phyloP scores from a whole-genome alignment of 495 filamentous ascomycete genomes.

The Penicillium verhagenii region DNA sequence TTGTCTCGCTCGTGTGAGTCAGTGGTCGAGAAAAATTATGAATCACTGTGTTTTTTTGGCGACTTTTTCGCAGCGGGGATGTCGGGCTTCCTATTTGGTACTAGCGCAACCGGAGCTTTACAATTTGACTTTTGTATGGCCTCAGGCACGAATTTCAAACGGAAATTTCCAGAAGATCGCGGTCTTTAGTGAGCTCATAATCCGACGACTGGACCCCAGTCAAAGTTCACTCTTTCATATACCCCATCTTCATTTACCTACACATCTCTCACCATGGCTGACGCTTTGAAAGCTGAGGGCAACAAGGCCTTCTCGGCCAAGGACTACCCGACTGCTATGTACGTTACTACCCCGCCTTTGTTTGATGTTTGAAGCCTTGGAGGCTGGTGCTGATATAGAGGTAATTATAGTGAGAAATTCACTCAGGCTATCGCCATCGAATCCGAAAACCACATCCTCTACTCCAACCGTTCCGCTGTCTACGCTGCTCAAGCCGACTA shows the following conservation, averaged over 20 bases:
- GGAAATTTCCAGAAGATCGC: constrained; percentile 54
- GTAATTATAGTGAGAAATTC: constrained; percentile 73
- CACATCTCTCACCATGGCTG: constrained; percentile 41
- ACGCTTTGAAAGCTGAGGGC: constrained; percentile 86
- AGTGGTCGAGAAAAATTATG: constrained; percentile 22
- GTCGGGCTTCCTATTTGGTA: constrained; percentile 26
- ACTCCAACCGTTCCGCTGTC: constrained; percentile 96
- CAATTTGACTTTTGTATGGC: constrained; percentile 13
- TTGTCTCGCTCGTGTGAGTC: constrained; percentile 3
- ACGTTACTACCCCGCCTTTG: constrained; percentile 46
- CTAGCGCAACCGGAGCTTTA: constrained; percentile 31
- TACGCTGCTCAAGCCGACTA: constrained; percentile 89
- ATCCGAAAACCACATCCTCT: constrained; percentile 88
- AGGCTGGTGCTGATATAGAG: constrained; percentile 13
- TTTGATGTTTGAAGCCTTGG: constrained; percentile 1
- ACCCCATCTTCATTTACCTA: constrained; percentile 3
- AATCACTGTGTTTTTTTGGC: constrained; percentile 29
- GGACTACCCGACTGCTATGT: constrained; percentile 95
- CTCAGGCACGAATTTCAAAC: constrained; percentile 32
- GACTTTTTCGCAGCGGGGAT: constrained; percentile 31
- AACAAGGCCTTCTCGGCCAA: constrained; percentile 98
- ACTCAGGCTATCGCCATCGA: constrained; percentile 89
- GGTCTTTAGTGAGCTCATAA: constrained; percentile 21
- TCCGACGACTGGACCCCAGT: constrained; percentile 10
- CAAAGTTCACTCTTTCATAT: constrained; percentile 1